Percentiles rank a stretch among this genome's conserved stretches.
These are phyloP conservation scores for Monilinia aucupariae DNA, from an alignment of 2,329 filamentous ascomycete species.

Conservation along the genomic window DNA sequence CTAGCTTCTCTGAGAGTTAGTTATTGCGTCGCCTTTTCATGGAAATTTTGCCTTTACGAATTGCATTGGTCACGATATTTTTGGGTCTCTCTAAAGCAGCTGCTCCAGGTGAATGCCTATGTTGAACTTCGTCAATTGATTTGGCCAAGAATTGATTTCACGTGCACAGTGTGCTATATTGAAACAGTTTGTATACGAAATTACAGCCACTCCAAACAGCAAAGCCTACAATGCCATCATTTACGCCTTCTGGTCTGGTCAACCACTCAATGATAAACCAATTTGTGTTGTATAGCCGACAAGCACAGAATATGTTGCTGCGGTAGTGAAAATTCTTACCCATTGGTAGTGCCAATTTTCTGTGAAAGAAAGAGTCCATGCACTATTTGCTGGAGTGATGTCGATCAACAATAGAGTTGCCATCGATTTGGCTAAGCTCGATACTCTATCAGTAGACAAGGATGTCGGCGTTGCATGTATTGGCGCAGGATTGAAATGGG, in stretches of 20 bases:
- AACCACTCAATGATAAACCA: not conserved
- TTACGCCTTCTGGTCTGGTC: not conserved
- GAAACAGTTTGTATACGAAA: not conserved
- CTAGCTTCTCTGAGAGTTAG: not conserved
- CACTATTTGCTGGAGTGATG: not conserved
- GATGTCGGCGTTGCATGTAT: not conserved
- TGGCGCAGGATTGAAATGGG: not conserved
- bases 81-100: not conserved
- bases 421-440: not conserved
- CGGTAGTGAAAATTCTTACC: not conserved
- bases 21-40: not conserved
- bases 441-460: not conserved
- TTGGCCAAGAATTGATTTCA: not conserved
- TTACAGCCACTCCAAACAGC: not conserved
- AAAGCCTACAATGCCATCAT: not conserved
- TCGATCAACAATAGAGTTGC: not conserved
- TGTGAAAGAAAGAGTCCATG: not conserved
- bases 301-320: not conserved
- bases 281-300: not conserved
- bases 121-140: not conserved
- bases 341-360: not conserved
- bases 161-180: not conserved
- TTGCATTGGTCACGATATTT: not conserved
- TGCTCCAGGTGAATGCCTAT: not conserved
- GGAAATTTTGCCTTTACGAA: not conserved